Evolutionary conservation across 2,329 filamentous ascomycete genomes (phyloP), one percentile per base, ranked within the genome.

Genomic region (Sporothrix dimorphospora): DNA sequence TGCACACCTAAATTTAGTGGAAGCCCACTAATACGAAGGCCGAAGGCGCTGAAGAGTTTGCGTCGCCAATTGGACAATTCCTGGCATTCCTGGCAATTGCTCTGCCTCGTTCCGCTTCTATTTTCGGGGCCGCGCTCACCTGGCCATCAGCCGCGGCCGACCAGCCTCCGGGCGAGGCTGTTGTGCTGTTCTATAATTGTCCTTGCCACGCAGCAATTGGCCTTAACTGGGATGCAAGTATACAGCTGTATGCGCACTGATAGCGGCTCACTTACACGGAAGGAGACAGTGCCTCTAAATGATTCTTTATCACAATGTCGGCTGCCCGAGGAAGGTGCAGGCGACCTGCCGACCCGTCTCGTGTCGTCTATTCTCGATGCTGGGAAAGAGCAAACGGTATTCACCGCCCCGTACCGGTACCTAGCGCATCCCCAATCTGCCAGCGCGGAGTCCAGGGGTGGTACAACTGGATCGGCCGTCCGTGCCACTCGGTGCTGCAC

Each of bases 401-500:
- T 69, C 65, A 53, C 65, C 65, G 65, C n/a, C n/a, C 19, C n/a
- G 67, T 69, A 69, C 67, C 67, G 51, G 67, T 69, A 69, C 67
- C 38, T 69, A 38, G 30, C 51, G 49, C 66, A 69, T 9, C 51
- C 66, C 51, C 67, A 55, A 69, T 42, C 38, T 45, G 21, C 34
- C 47, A 57, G 67, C 27, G 67, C 38, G 67, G 51, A 53, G 51
- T 45, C 40, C 53, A 61, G 53, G 38, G 53, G 51, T 70, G 24
- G 68, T 61, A 59, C 51, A 59, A 61, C 40, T 70, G 68, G 53
- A 70, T 51, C 55, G 40, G 16, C 68, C 21, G 68, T 70, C 55
- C 69, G 69, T 61, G 69, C 69, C 45, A 38, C 24, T 30, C 57
- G 47, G 47, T 69, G 49, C 14, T 27, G 38, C 49, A 59, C 59